These are phyloP conservation scores for Dorcoceras hygrometricum DNA, from an alignment of 257 asterid species.

Conservation along the genomic window DNA sequence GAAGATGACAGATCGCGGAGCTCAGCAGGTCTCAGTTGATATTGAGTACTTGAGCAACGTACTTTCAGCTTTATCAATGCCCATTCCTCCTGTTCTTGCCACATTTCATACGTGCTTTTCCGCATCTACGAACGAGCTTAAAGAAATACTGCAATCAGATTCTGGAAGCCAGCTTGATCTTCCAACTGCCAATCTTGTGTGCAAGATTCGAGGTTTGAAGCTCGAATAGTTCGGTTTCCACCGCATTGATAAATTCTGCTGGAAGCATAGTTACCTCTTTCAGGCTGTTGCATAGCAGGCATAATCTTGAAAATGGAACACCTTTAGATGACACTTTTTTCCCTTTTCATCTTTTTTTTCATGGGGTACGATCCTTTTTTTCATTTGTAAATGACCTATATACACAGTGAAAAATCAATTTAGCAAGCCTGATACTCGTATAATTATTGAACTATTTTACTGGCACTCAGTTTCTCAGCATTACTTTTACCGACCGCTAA, in stretches of 20 bases:
- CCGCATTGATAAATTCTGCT: background rate
- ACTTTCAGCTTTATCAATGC: conserved; percentile 92
- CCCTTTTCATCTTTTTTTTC: background rate
- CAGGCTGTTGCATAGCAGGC: background rate
- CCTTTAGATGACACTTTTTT: too few species aligned
- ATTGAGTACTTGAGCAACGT: conserved; percentile 90
- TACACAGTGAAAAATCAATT: background rate
- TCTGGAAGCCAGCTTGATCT: conserved; percentile 73
- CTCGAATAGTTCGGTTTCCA: conserved; percentile 37
- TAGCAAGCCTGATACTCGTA: background rate
- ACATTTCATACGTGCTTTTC: conserved; percentile 83
- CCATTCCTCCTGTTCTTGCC: conserved; percentile 70
- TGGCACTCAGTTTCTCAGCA: background rate
- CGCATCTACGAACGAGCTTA: conserved; percentile 73
- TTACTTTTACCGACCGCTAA: too few species aligned
- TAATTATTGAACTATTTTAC: background rate
- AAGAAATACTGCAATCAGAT: conserved; percentile 69
- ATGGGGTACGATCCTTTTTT: background rate
- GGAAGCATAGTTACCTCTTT: background rate
- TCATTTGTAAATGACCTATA: background rate
- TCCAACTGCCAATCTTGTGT: conserved; percentile 81
- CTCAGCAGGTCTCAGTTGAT: conserved; percentile 89
- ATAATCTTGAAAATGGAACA: background rate
- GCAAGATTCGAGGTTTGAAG: conserved; percentile 80
- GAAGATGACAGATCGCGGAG: conserved; percentile 84